phyloP scores from a whole-genome alignment of 139 green algal genomes.

The Chlamydomonas sphaeroides region DNA sequence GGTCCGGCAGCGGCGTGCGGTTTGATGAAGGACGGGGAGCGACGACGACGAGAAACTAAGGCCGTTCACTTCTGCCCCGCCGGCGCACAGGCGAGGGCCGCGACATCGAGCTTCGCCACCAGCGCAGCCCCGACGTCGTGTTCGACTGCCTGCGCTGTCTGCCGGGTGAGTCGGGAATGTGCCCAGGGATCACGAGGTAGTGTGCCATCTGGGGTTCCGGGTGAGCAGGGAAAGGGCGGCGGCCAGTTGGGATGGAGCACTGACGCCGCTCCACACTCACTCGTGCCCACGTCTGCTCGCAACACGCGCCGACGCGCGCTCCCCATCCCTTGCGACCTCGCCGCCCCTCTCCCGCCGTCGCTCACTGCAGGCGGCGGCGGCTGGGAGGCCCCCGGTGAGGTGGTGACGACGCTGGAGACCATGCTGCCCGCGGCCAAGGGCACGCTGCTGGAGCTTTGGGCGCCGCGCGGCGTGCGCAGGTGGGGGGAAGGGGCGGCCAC shows the following conservation, averaged over 20 bases:
- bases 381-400: conserved; percentile 67
- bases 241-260: too few species aligned
- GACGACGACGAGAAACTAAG: too few species aligned
- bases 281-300: neutral
- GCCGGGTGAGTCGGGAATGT: conserved; percentile 32
- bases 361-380: conserved; percentile 2
- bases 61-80: too few species aligned
- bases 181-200: too few species aligned
- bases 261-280: too few species aligned
- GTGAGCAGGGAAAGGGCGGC: too few species aligned
- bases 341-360: neutral
- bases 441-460: conserved; percentile 58
- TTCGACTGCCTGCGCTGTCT: conserved; percentile 77
- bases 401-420: conserved; percentile 80
- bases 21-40: too few species aligned
- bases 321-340: neutral
- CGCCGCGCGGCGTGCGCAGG: conserved; percentile 17
- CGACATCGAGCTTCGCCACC: conserved; percentile 92
- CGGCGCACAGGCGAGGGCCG: conserved; percentile 63
- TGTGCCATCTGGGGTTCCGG: too few species aligned
- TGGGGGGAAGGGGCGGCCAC: too few species aligned
- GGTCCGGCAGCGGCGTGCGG: too few species aligned
- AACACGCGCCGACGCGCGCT: neutral
- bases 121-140: conserved; percentile 89
- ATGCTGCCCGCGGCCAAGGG: conserved; percentile 75